Base-by-base conservation (phyloP, 2,329 filamentous ascomycete species). In the Colletotrichum kahawae region DNA sequence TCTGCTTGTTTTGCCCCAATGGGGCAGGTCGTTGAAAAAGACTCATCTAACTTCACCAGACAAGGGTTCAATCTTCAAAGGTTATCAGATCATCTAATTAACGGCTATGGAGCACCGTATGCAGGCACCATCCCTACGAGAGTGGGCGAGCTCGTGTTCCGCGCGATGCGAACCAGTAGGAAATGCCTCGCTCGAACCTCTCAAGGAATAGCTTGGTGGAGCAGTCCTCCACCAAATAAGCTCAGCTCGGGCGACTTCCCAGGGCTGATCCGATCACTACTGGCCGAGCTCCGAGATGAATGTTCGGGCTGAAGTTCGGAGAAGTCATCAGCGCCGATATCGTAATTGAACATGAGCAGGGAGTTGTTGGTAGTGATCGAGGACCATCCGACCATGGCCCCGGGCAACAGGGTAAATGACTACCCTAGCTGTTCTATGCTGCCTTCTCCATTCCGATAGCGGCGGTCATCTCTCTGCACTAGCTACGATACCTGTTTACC, bases 1-100 rank as follows among this genome's bases (percentile, higher is more conserved):
- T 43, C 67, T 65, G 57, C 54, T n/a, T 36, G 24, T 36, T 24
- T 59, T 67, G 36, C n/a, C 63, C 51, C 27, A 57, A 74, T 60
- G 62, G n/a, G 71, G 68, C 60, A 71, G 68, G 68, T 71, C 60
- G 60, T 66, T 24, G 43, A 36, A 65, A 66, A 66, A 57, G 59
- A 48, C 60, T 71, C 68, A 57, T 29, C 43, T 48, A 48, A 48
- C 43, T 48, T 21, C 43, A 48, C 43, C 5, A 3, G 43, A 5
- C 18, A 13, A 57, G 33, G 51, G 43, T 16, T 8, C 6, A 33
- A 36, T 27, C 16, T 18, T 12, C 18, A 51, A 66, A 67, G 38
- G 34, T 67, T 71, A 74, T 74, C 71, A 74, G 71, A 66, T 63
- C 62, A 74, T 71, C 71, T 71, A 74, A 71, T 74, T 54, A 66